A percentile compares a stretch with the other conserved stretches of the same genome.
phyloP scores from a whole-genome alignment of 2,329 filamentous ascomycete species.

The Emydomyces testavorans region DNA sequence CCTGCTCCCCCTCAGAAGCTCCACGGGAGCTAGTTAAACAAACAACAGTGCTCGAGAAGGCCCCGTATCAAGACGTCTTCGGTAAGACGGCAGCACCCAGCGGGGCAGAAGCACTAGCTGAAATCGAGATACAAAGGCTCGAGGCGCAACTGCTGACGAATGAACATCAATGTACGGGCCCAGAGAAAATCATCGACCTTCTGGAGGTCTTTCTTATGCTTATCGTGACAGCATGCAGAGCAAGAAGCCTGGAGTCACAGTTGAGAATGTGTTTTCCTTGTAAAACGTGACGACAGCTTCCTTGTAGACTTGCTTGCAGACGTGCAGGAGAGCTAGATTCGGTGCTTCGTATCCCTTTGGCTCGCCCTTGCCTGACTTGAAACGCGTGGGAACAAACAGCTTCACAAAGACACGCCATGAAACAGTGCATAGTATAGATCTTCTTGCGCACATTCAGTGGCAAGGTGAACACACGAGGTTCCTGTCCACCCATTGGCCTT shows the following conservation, averaged over 20 bases:
- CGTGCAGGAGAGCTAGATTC: constrained; percentile 16
- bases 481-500: neutral
- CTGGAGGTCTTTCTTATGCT: constrained; percentile 15
- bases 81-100: constrained; percentile 19
- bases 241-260: constrained; percentile 18
- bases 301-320: constrained; percentile 16
- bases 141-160: constrained; percentile 18
- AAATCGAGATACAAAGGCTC: constrained; percentile 17
- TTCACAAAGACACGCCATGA: constrained; percentile 16
- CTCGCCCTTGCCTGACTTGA: constrained; percentile 9
- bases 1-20: constrained; percentile 10
- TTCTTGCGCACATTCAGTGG: constrained; percentile 15
- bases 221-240: constrained; percentile 10
- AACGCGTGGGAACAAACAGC: constrained; percentile 17
- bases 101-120: constrained; percentile 15
- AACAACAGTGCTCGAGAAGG: constrained; percentile 13
- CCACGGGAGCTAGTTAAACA: constrained; percentile 16
- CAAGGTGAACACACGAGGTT: constrained; percentile 15
- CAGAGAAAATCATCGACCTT: constrained; percentile 18
- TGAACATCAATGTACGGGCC: constrained; percentile 19
- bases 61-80: constrained; percentile 18
- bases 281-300: constrained; percentile 18
- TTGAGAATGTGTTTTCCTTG: constrained; percentile 19
- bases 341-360: constrained; percentile 12
- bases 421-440: constrained; percentile 18